These are phyloP conservation scores for Hymenoscyphus infarciens DNA, from an alignment of 2,329 filamentous ascomycete species.

Conservation along the genomic window DNA sequence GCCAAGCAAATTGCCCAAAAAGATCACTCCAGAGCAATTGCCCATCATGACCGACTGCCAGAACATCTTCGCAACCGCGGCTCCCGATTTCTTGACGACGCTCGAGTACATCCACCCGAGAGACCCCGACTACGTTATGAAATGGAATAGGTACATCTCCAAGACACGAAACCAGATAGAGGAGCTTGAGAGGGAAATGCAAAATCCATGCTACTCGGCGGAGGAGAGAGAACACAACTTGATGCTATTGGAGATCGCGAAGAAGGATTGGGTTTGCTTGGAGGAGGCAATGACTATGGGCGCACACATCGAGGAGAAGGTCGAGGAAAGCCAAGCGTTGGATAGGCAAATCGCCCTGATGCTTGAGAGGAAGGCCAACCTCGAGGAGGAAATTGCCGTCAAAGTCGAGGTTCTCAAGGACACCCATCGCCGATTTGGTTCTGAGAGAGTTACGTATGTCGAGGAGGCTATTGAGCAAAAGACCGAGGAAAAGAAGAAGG, in stretches of 20 bases:
- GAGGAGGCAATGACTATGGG: neutral
- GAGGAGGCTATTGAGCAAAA: neutral
- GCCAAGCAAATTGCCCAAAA: neutral
- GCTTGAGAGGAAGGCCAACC: neutral
- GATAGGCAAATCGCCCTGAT: neutral
- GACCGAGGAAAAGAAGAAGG: neutral
- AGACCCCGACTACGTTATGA: neutral
- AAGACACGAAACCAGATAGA: neutral
- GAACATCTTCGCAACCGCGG: neutral
- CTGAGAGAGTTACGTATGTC: neutral
- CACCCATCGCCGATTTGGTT: neutral
- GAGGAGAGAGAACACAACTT: neutral
- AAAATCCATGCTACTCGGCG: neutral
- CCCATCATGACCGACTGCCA: conserved; percentile 1
- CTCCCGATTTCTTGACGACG: neutral
- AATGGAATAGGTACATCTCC: neutral
- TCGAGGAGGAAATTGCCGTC: neutral
- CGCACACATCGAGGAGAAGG: neutral
- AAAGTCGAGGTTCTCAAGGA: neutral
- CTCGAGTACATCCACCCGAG: neutral
- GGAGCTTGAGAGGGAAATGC: neutral
- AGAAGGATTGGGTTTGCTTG: neutral
- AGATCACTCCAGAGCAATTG: neutral
- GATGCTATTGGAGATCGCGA: conserved; percentile 1
- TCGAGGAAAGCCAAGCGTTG: neutral